Base-by-base conservation (phyloP, 1,284 basidiomycete genomes). In the Puccinia polysora region DNA sequence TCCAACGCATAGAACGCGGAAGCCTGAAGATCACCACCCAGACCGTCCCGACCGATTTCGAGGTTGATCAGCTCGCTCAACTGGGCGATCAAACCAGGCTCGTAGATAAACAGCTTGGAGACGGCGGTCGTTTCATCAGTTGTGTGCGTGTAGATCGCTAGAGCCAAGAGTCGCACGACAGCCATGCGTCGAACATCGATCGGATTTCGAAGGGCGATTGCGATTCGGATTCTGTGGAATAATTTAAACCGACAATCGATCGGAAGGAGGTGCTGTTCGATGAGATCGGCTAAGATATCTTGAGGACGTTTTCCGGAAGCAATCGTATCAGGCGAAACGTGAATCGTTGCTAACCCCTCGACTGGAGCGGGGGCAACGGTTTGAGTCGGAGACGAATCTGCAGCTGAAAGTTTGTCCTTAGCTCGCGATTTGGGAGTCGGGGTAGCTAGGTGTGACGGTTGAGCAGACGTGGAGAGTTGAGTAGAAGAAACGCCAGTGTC, bases 1-100 rank as follows among this genome's bases (percentile, higher is more conserved):
- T 98, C 96, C 65, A 98, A 83, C 10, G 91, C 89, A 62, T 89
- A 86, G 71, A 98, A 84, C 14, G 92, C 89, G 2, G 89, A 88
- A 1, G 88, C 89, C 78, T 92, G 89, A 7, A 94, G 85, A 40
- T 84, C 81, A 50, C 86, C 80, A 18, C 88, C 85, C 25, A 91
- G 83, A 38, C 56, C 64, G 55, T 84, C 84, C 4, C 49, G 34
- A 25, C 38, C 50, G 6, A 52, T 55, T 77, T 91, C 89, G 32
- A 89, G 85, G 77, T 90, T 89, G 43, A 96, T 84, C 15, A 98
- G 84, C 77, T 95, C 91, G n/a, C 91, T 89, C 68, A 96, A 84
- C 77, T 94, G 89, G 1, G 84, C 83, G 74, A 94, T 87, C 56
- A 97, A 83, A 77, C 94, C 91, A 18, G 95, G 94, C 80, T 98